Base-by-base conservation (phyloP, 257 asterid genomes). In the Jacaranda mimosifolia region DNA sequence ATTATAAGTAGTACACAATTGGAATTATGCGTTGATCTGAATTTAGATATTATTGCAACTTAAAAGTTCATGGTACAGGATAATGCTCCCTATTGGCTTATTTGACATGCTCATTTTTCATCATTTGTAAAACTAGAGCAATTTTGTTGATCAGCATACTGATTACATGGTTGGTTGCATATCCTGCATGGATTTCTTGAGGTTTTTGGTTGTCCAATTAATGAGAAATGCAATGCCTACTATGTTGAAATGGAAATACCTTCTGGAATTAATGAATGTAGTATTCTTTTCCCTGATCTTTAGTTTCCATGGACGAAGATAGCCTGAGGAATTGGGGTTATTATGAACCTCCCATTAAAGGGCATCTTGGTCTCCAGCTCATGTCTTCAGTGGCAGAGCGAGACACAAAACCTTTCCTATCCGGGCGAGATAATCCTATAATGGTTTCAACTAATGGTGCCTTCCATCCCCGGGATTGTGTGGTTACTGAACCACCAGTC, bases 241-340 rank as follows among this genome's bases (percentile, higher is more conserved):
- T 39, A 55, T 73, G 63, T 43, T 58, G 51, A 70, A 74, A 75
- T 76, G 63, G 68, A 67, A 68, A 19, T 60, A 5, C 48, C 51
- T 18, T 9, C 45, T 26, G 55, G 72, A 75, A 26, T 77, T 85
- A 86, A 81, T 72, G 65, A 26, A 56, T 69, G 48, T 15, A n/a
- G 63, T 73, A 14, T 73, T 75, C n/a, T 57, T 80, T 87, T 81
- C n/a, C 14, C 79, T 83, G 76, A 79, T 78, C 60, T 83, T 78
- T 86, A 91, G 98, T 77, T 82, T 62, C 67, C 8, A 93, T 92
- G 98, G 99, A 91, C 58, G 97, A 95, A 8, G 97, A 93, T 58
- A 92, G 95, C 89, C 77, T 95, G 85, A 85, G 90, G 83, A 95
- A 95, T 80, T 95, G 99, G 99, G 97, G 96, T 78, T 95, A 89